Evolutionary conservation across 805 yeast species (phyloP).

Genomic region (Clavispora santaluciae): DNA sequence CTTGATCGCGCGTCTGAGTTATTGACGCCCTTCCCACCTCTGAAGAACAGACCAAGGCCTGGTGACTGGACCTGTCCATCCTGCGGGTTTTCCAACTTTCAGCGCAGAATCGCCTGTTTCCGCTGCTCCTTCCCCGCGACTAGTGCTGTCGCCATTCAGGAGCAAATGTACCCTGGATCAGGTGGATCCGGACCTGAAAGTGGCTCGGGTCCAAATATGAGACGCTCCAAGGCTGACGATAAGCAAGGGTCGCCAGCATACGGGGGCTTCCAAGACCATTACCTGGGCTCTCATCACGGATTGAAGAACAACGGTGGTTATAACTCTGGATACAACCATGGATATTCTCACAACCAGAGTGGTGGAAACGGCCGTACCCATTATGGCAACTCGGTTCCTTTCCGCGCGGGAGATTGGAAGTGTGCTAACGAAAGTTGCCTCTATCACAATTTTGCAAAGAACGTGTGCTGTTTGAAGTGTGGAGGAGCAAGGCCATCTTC

Average conservation of each 20-base stretch:
- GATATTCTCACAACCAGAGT: conserved; percentile 12
- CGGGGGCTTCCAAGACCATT: conserved; percentile 11
- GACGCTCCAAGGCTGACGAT: conserved; percentile 11
- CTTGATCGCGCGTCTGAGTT: conserved; percentile 80
- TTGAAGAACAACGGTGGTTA: conserved; percentile 5
- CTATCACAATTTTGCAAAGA: conserved; percentile 91
- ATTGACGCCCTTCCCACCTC: conserved; percentile 78
- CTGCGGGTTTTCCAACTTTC: conserved; percentile 93
- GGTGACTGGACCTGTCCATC: conserved; percentile 99
- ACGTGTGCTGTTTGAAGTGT: conserved; percentile 80
- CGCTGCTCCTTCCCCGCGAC: conserved; percentile 86
- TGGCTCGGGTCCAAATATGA: not conserved
- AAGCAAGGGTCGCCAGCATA: conserved; percentile 8
- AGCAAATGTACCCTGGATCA: conserved; percentile 40
- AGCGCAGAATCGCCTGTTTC: conserved; percentile 89
- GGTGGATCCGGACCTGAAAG: conserved; percentile 1
- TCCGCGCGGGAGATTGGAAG: conserved; percentile 97
- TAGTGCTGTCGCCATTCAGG: conserved; percentile 65
- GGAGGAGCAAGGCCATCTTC: conserved; percentile 62
- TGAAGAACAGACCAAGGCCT: conserved; percentile 84
- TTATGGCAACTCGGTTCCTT: conserved; percentile 63
- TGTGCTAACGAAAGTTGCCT: conserved; percentile 73
- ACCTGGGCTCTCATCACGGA: conserved; percentile 12
- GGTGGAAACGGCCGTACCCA: conserved; percentile 16
- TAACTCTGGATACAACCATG: conserved; percentile 11